phyloP scores from a whole-genome alignment of 2,329 filamentous ascomycete species.

The Neocucurbitaria cava region DNA sequence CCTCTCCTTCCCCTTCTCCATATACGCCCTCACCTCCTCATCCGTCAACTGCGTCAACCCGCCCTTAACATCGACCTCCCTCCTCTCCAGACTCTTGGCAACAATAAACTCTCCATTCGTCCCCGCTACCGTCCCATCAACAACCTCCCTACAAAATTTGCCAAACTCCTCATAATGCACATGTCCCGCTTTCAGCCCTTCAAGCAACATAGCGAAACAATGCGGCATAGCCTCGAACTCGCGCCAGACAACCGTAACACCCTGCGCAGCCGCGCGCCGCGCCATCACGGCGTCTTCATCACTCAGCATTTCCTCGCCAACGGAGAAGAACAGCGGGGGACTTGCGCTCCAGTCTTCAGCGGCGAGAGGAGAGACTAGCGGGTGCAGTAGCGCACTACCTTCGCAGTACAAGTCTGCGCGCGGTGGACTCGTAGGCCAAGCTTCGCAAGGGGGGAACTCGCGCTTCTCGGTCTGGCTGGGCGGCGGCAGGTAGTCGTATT shows the following conservation, averaged over 20 bases:
- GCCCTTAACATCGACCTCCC: conserved; percentile 30
- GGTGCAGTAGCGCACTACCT: conserved; percentile 61
- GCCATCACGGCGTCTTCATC: conserved; percentile 72
- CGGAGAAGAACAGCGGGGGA: conserved; percentile 72
- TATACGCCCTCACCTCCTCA: conserved; percentile 37
- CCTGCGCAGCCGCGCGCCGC: conserved; percentile 61
- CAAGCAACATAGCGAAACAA: conserved; percentile 62
- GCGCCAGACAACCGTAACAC: conserved; percentile 69
- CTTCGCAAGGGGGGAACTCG: conserved; percentile 56
- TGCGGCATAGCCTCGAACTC: conserved; percentile 85
- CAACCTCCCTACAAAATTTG: conserved; percentile 38
- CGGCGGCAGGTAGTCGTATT: conserved; percentile 70
- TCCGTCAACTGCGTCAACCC: conserved; percentile 40
- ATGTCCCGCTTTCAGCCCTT: conserved; percentile 33
- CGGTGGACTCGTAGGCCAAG: conserved; percentile 56
- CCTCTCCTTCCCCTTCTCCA: conserved; percentile 33
- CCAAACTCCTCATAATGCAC: conserved; percentile 49
- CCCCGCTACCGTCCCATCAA: conserved; percentile 25
- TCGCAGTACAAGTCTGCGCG: conserved; percentile 58
- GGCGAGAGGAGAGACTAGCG: conserved; percentile 70
- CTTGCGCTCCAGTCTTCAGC: conserved; percentile 65
- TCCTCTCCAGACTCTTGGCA: conserved; percentile 41
- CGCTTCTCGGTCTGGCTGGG: conserved; percentile 46
- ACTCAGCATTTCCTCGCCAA: conserved; percentile 74
- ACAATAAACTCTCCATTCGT: conserved; percentile 34